Percentiles rank a stretch among this genome's conserved stretches.
These are phyloP conservation scores for Metschnikowia reukaufii DNA, from an alignment of 805 yeast genomes.

Conservation along the genomic window DNA sequence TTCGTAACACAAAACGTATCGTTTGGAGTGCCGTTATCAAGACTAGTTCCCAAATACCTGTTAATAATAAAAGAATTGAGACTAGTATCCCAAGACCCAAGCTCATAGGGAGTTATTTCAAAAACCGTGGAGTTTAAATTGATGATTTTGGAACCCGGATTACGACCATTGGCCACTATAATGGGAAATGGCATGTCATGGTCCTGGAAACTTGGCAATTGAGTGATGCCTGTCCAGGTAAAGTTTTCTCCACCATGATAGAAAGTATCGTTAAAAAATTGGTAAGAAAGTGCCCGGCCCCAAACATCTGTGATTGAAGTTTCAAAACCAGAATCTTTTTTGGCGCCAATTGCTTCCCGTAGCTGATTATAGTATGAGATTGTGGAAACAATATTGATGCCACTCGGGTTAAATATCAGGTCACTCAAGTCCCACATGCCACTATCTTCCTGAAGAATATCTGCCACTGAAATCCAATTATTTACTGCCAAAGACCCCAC, in stretches of 20 bases:
- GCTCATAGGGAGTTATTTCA: conserved; percentile 39
- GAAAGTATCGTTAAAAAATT: conserved; percentile 16
- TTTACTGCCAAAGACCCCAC: conserved; percentile 32
- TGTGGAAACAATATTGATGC: conserved; percentile 54
- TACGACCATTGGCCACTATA: conserved; percentile 59
- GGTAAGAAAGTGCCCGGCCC: conserved; percentile 21
- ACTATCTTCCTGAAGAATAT: conserved; percentile 25
- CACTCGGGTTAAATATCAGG: conserved; percentile 62
- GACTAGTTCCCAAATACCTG: conserved; percentile 31
- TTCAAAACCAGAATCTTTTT: conserved; percentile 15
- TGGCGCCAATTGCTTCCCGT: conserved; percentile 14
- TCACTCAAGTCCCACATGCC: conserved; percentile 68
- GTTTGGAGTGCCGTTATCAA: conserved; percentile 23
- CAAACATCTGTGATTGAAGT: conserved; percentile 21
- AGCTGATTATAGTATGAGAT: conserved; percentile 22
- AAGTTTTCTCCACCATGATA: conserved; percentile 20
- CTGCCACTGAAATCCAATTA: conserved; percentile 35
- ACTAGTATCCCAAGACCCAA: conserved; percentile 46
- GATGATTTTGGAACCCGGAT: conserved; percentile 58
- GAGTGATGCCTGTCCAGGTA: conserved; percentile 28
- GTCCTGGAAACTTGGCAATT: conserved; percentile 25
- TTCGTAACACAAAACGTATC: conserved; percentile 26
- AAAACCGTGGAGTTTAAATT: conserved; percentile 64
- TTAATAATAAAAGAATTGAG: conserved; percentile 31
- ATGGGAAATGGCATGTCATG: conserved; percentile 69